Base-by-base conservation (phyloP, 345 rosid species). In the Citrus trifoliata region DNA sequence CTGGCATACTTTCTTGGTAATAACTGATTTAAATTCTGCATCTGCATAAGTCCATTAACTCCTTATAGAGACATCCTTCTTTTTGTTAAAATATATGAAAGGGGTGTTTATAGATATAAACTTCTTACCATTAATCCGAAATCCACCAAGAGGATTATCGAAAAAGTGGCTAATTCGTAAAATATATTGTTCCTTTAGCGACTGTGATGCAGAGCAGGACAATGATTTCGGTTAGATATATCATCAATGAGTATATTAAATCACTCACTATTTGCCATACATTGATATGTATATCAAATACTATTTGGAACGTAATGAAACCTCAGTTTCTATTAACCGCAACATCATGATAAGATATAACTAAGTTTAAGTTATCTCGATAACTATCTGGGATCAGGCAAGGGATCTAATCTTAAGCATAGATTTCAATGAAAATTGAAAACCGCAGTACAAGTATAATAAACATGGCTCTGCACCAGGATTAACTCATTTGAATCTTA, bases 1-100 rank as follows among this genome's bases (percentile, higher is more conserved):
- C 89, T 90, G 90, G 93, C 98, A 96, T 68, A 93, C 81, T 83
- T 89, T 94, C 86, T 86, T 96, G 3, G 89, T 83, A 33, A 94
- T 81, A 46, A 46, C 51, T 77, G 85, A 72, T 87, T 91, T 93
- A 79, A 96, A 96, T 78, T 90, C 98, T 96, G 90, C 78, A 80
- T 70, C 99, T 96, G 91, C 78, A 80, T 70, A 68, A 72, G 82
- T 58, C 37, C 24, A 65, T 67, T 78, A 25, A 59, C 51, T 68
- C 61, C 22, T 56, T 63, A 55, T 38, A 35, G 70, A 53, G 51
- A 38, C 35, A 58, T 60, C 55, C 51, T 33, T 5, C 7, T 40
- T 70, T 46, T 9, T 5, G 35, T 67, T 22, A 16, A 22, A 51
- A 59, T 76, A 63, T 70, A 77, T 68, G 18, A 74, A 60, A 61